Percentiles rank a stretch among this genome's conserved stretches.
phyloP scores from a whole-genome alignment of 2,329 filamentous ascomycete species.

The Arthrocladium fulminans region DNA sequence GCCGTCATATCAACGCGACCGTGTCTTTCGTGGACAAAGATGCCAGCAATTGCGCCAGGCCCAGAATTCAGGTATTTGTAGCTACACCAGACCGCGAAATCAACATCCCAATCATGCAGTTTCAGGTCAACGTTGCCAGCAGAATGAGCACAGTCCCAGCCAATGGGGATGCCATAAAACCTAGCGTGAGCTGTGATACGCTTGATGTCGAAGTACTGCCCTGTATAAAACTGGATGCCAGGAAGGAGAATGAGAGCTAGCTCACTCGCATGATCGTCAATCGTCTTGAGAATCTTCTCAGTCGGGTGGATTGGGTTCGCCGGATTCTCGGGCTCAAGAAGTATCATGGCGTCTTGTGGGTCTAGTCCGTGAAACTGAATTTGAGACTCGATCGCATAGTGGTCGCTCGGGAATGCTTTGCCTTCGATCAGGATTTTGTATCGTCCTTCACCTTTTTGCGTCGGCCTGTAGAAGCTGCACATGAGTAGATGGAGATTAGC shows the following conservation, averaged over 20 bases:
- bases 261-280: conserved; percentile 63
- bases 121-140: conserved; percentile 71
- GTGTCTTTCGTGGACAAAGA: conserved; percentile 72
- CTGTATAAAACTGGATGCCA: conserved; percentile 86
- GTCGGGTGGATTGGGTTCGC: conserved; percentile 56
- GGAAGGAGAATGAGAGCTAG: conserved; percentile 73
- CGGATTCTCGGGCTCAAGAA: conserved; percentile 54
- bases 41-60: conserved; percentile 68
- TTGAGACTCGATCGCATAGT: conserved; percentile 78
- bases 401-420: conserved; percentile 82
- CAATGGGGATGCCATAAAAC: conserved; percentile 60
- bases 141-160: conserved; percentile 84
- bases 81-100: conserved; percentile 87
- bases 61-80: conserved; percentile 92
- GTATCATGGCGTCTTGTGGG: conserved; percentile 60
- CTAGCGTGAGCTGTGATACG: conserved; percentile 71
- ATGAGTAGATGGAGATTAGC: conserved; percentile 73
- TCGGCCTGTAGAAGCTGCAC: conserved; percentile 74
- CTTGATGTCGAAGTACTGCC: conserved; percentile 76
- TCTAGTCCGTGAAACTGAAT: conserved; percentile 61
- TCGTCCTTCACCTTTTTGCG: conserved; percentile 35
- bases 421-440: conserved; percentile 84
- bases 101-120: conserved; percentile 81
- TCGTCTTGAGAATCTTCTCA: conserved; percentile 60
- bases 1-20: conserved; percentile 43